Evolutionary conservation across 2,329 filamentous ascomycete genomes (phyloP).

Genomic region (Didymellaceae sp.): DNA sequence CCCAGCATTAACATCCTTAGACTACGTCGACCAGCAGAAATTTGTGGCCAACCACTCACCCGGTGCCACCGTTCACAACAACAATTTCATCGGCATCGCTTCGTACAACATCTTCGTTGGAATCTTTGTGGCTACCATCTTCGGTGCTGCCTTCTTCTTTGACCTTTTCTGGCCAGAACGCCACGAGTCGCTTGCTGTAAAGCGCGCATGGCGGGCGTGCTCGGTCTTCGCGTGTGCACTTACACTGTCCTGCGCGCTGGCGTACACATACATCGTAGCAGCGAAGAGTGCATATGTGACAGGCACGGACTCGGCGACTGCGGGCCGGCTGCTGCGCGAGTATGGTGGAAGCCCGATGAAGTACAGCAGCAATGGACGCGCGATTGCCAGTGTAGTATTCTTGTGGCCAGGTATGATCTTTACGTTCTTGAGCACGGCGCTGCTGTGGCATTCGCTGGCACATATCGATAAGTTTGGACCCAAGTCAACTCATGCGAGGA

Average conservation of each 20-base stretch:
- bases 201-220: slow-evolving; percentile 62
- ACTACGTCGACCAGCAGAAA: slow-evolving; percentile 62
- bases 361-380: slow-evolving; percentile 59
- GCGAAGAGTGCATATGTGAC: slow-evolving; percentile 55
- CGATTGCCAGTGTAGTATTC: slow-evolving; percentile 60
- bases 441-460: slow-evolving; percentile 49
- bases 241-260: slow-evolving; percentile 56
- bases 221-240: slow-evolving; percentile 57
- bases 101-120: slow-evolving; percentile 67
- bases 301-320: slow-evolving; percentile 46
- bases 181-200: slow-evolving; percentile 56
- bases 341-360: slow-evolving; percentile 48
- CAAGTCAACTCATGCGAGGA: slow-evolving; percentile 47
- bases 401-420: slow-evolving; percentile 60
- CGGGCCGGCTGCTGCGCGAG: slow-evolving; percentile 44
- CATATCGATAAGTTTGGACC: slow-evolving; percentile 50
- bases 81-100: slow-evolving; percentile 62
- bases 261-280: slow-evolving; percentile 60
- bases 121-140: slow-evolving; percentile 63
- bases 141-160: slow-evolving; percentile 67
- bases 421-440: slow-evolving; percentile 53
- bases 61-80: slow-evolving; percentile 57
- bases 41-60: slow-evolving; percentile 52
- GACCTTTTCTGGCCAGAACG: slow-evolving; percentile 67
- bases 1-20: slow-evolving; percentile 45